These are phyloP conservation scores for Puccinia hordei DNA, from an alignment of 1,284 basidiomycete genomes.

Conservation along the genomic window DNA sequence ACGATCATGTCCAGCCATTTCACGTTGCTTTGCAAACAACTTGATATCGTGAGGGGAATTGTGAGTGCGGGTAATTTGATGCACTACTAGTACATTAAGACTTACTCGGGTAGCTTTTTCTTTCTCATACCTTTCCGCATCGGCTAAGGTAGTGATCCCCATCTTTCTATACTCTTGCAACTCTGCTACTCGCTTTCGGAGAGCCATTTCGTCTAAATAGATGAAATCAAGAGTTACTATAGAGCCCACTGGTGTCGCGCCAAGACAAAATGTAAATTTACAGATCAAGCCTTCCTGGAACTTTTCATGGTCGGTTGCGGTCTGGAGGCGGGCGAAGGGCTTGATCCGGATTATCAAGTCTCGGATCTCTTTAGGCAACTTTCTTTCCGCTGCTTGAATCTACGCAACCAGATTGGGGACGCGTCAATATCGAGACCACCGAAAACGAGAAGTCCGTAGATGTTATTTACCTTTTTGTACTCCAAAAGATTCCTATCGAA, in stretches of 20 bases:
- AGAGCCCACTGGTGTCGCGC: background rate
- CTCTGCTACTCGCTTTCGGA: conserved; percentile 82
- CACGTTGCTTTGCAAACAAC: conserved; percentile 20
- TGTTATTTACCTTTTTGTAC: conserved; percentile 76
- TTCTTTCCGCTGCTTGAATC: conserved; percentile 88
- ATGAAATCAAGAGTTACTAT: background rate
- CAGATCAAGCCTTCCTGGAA: conserved; percentile 87
- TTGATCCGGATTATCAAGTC: conserved; percentile 86
- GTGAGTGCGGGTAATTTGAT: conserved; percentile 56
- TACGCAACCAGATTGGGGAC: conserved; percentile 57
- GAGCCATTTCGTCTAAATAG: conserved; percentile 73
- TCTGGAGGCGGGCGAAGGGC: conserved; percentile 88
- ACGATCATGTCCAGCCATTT: conserved; percentile 51
- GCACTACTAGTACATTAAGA: conserved; percentile 40
- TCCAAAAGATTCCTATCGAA: conserved; percentile 89
- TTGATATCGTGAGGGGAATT: conserved; percentile 41
- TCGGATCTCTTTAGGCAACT: conserved; percentile 84
- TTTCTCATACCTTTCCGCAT: conserved; percentile 81
- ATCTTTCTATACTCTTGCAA: conserved; percentile 82
- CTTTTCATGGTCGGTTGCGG: conserved; percentile 84
- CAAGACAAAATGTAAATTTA: conserved; percentile 61
- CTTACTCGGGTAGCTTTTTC: conserved; percentile 74
- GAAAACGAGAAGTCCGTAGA: background rate
- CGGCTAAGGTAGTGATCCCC: conserved; percentile 77
- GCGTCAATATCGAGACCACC: no score